These are phyloP conservation scores for Ambrosia hybrid DNA, from an alignment of 140 eudicot genomes.

Conservation along the genomic window DNA sequence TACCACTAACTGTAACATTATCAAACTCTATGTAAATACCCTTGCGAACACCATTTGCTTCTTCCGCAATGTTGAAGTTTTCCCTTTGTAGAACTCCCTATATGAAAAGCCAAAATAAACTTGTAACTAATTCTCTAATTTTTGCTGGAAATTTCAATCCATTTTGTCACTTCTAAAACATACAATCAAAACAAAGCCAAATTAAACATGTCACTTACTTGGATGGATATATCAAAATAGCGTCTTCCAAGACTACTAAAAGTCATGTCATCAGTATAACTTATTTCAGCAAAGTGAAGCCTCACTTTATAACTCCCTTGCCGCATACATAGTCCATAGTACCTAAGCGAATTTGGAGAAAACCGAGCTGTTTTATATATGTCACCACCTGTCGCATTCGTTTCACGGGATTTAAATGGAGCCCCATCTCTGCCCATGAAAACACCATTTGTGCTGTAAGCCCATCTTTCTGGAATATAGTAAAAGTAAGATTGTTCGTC, in stretches of 20 bases:
- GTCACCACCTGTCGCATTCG: constrained; percentile 31
- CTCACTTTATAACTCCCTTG: constrained; percentile 74
- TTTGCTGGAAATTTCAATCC: too few species aligned
- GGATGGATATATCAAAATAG: constrained; percentile 74
- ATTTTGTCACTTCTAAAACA: too few species aligned
- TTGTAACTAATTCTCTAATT: background rate
- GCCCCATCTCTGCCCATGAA: constrained; percentile 42
- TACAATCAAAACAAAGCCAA: background rate
- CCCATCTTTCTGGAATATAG: constrained; percentile 54
- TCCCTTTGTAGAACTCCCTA: constrained; percentile 57
- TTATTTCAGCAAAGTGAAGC: constrained; percentile 91
- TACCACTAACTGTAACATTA: constrained; percentile 52
- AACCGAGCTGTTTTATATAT: constrained; percentile 64
- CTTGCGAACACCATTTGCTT: constrained; percentile 63
- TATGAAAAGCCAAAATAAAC: constrained; percentile 7
- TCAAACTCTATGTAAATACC: constrained; percentile 42
- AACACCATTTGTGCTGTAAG: constrained; percentile 65
- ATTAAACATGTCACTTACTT: constrained; percentile 46
- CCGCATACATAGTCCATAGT: constrained; percentile 68
- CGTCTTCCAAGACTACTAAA: constrained; percentile 74
- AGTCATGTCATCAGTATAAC: constrained; percentile 46
- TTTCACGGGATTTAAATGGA: constrained; percentile 16
- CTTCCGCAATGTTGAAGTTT: constrained; percentile 56
- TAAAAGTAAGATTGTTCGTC: constrained; percentile 48
- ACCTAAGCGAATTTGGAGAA: constrained; percentile 72